Conservation (phyloP, 768 basidiomycete species). For the Pulveroboletus sp. region DNA sequence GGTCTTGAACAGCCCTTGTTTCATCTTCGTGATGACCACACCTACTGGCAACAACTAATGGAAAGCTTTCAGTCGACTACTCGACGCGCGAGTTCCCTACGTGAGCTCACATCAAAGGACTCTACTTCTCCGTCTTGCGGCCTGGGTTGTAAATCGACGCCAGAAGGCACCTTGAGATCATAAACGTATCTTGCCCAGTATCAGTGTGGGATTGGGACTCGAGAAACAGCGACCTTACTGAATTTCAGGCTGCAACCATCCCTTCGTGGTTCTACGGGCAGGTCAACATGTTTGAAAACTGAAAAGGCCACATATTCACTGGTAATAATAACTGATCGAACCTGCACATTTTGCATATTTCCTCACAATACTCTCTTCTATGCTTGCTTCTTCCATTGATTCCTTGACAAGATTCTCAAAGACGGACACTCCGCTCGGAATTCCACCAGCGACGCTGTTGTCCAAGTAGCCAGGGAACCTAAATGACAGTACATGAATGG, state of each 20-base stretch:
- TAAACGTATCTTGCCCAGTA: conserved; percentile 68
- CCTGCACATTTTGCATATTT: conserved; percentile 61
- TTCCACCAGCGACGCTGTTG: conserved; percentile 91
- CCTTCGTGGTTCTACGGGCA: conserved; percentile 19
- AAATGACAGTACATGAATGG: neutral
- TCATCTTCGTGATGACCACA: conserved; percentile 62
- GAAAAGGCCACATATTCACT: conserved; percentile 36
- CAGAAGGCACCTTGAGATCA: conserved; percentile 69
- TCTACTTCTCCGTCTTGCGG: conserved; percentile 95
- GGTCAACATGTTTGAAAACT: neutral
- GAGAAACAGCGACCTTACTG: conserved; percentile 47
- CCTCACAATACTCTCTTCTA: conserved; percentile 63
- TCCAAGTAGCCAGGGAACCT: conserved; percentile 88
- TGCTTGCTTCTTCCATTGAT: conserved; percentile 89
- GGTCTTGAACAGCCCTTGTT: conserved; percentile 78
- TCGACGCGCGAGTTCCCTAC: neutral
- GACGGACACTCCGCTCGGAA: conserved; percentile 70
- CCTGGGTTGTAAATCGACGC: conserved; percentile 55
- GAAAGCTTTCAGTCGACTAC: neutral
- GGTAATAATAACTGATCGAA: conserved; percentile 78
- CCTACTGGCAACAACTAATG: conserved; percentile 63
- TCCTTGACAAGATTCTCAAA: conserved; percentile 86
- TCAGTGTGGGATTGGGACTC: neutral
- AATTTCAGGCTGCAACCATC: conserved; percentile 84
- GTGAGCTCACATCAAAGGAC: conserved; percentile 69